A percentile compares a stretch with the other conserved stretches of the same genome.
These are phyloP conservation scores for Saccharomycopsis sp. DNA, from an alignment of 805 yeast species.

Conservation along the genomic window DNA sequence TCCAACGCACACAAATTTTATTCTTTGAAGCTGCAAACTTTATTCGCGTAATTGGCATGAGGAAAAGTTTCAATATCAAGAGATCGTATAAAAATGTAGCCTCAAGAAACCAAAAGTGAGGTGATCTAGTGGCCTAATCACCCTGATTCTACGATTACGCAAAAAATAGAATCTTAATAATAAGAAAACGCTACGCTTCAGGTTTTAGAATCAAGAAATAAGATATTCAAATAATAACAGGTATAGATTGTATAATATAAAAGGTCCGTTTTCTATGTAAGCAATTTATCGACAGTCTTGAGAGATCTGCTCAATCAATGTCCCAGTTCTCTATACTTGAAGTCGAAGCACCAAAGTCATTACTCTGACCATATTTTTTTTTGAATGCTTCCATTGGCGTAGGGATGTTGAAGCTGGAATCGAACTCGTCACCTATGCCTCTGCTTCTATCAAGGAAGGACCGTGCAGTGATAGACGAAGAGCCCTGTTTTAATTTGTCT, in stretches of 20 bases:
- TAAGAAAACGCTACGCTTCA: too few species aligned
- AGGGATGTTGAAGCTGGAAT: not conserved
- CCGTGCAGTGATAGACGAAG: not conserved
- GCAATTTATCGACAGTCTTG: not conserved
- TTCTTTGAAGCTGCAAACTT: too few species aligned
- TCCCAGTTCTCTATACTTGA: constrained; percentile 1
- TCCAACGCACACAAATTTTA: too few species aligned
- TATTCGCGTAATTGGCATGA: too few species aligned
- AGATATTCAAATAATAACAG: not conserved
- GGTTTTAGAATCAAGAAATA: too few species aligned
- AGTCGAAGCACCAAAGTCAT: not conserved
- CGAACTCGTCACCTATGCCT: not conserved
- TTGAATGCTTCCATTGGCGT: not conserved
- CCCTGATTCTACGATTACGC: too few species aligned
- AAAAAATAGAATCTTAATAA: too few species aligned
- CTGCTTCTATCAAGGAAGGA: not conserved
- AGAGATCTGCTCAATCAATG: not conserved
- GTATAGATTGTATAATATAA: not conserved
- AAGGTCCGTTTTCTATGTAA: too few species aligned
- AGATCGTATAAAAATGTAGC: too few species aligned
- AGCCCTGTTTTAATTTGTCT: not conserved
- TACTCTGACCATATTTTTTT: not conserved
- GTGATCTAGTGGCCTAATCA: too few species aligned
- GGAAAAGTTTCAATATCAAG: too few species aligned
- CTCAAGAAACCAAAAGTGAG: too few species aligned